Percentiles rank a stretch among this genome's conserved stretches.
phyloP scores from a whole-genome alignment of 331 rosid species.

The Saraca asoca region DNA sequence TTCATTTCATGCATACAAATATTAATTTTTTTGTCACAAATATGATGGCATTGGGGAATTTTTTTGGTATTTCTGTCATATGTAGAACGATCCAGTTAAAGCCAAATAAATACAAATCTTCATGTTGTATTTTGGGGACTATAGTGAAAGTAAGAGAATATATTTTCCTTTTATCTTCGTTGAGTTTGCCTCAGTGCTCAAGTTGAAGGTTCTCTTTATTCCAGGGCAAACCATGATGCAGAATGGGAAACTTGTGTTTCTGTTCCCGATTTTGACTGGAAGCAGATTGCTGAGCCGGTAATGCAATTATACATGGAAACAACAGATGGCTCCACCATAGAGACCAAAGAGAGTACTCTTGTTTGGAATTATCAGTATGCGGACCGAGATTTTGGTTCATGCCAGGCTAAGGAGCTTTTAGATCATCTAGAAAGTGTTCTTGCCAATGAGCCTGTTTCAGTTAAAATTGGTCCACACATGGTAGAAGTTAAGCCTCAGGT shows the following conservation, averaged over 20 bases:
- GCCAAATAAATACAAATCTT: not conserved
- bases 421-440: slow-evolving; percentile 97
- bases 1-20: slow-evolving; percentile 13
- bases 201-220: slow-evolving; percentile 12
- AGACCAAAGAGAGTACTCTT: slow-evolving; percentile 86
- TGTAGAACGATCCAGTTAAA: not conserved
- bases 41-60: slow-evolving; percentile 9
- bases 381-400: slow-evolving; percentile 89
- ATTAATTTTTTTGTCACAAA: slow-evolving; percentile 1
- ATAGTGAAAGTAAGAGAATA: not conserved
- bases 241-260: slow-evolving; percentile 86
- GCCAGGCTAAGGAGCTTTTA: slow-evolving; percentile 93
- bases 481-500: slow-evolving; percentile 99
- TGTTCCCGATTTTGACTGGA: slow-evolving; percentile 86
- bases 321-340: slow-evolving; percentile 91
- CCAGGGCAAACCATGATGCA: slow-evolving; percentile 64
- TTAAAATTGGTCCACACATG: slow-evolving; percentile 80
- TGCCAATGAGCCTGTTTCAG: slow-evolving; percentile 93
- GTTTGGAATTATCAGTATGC: slow-evolving; percentile 93
- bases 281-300: slow-evolving; percentile 94
- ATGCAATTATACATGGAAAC: slow-evolving; percentile 88
- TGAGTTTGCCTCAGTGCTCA: slow-evolving; percentile 13
- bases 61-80: not conserved
- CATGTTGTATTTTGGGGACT: not conserved
- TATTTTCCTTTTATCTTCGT: slow-evolving; percentile 2